Percentiles rank a stretch among this genome's conserved stretches.
Evolutionary conservation across 345 rosid genomes (phyloP).

Genomic region (Rubroshorea leprosula): DNA sequence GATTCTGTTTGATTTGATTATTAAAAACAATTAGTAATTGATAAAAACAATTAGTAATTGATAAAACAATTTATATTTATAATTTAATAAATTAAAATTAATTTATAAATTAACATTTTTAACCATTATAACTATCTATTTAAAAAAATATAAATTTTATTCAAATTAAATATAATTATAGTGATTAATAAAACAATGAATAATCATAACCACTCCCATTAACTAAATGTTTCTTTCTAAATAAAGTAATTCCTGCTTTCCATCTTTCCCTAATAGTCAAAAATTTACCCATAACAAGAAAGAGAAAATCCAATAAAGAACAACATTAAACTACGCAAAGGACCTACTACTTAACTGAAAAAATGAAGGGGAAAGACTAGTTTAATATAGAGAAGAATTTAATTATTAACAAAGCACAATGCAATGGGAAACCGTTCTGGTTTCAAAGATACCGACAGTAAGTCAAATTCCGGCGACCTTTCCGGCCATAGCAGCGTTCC

Average conservation of each 20-base stretch:
- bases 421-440: background rate
- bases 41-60: no score
- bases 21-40: no score
- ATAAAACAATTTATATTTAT: no score
- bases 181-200: no score
- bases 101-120: no score
- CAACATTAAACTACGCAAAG: background rate
- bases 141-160: no score
- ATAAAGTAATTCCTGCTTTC: background rate
- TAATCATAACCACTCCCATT: background rate
- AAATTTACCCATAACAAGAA: slow-evolving; percentile 5
- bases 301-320: background rate
- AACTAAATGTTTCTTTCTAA: background rate
- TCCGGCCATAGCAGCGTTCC: slow-evolving; percentile 12
- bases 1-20: no score
- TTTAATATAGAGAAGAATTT: background rate
- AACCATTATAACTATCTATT: no score
- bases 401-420: background rate
- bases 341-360: no score
- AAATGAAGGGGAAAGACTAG: background rate
- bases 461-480: slow-evolving; percentile 23
- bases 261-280: background rate
- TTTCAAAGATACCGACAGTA: slow-evolving; percentile 25
- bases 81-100: no score
- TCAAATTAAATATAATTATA: no score